Evolutionary conservation across 2,329 filamentous ascomycete genomes (phyloP), one percentile per base, ranked within the genome.

Genomic region (Alternaria arborescens): DNA sequence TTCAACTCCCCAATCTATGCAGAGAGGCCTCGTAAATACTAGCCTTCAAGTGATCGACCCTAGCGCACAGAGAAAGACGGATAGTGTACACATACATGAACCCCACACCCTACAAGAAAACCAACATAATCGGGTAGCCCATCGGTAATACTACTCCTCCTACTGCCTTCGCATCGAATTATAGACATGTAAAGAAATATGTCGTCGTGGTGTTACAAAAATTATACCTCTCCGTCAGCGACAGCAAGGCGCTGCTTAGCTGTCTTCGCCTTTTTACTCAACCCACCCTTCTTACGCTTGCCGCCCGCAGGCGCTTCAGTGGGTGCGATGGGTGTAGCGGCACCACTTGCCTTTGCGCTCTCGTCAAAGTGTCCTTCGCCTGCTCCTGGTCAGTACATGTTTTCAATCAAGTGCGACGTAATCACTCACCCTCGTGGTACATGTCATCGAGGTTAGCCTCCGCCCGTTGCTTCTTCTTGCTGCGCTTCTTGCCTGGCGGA

Each of bases 331-430:
- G 93, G 94, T 1, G 95, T 97, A 4, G 92, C 93, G 0, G 93
- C 89, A 36, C 94, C 95, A 3, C 92, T 96, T 24, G 88, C 88
- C 75, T 97, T 95, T 69, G 89, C 91, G 71, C 86, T 89, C 77
- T 97, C 93, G 71, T 98, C 94, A 80, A 99, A 99, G 77, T 97
- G 89, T 61, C 95, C 95, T 85, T 99, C 95, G 72, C 94, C 94
- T 98, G 74, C 43, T 42, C 26, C 50, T 41, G 2, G 71, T 85
- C 55, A 73, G 64, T 52, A 62, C 47, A 3, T 43, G 42, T 22
- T 26, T 0, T 26, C 24, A 26, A 26, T 7, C 24, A 7, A 26
- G 24, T 26, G 24, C 24, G 1, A n/a, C 52, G 34, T 55, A 43
- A 30, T n/a, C 32, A 62, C 92, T 89, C 79, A 97, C 95, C 95